Conservation (phyloP, 2,329 filamentous ascomycete species). For the Stagonosporopsis chrysanthemi region DNA sequence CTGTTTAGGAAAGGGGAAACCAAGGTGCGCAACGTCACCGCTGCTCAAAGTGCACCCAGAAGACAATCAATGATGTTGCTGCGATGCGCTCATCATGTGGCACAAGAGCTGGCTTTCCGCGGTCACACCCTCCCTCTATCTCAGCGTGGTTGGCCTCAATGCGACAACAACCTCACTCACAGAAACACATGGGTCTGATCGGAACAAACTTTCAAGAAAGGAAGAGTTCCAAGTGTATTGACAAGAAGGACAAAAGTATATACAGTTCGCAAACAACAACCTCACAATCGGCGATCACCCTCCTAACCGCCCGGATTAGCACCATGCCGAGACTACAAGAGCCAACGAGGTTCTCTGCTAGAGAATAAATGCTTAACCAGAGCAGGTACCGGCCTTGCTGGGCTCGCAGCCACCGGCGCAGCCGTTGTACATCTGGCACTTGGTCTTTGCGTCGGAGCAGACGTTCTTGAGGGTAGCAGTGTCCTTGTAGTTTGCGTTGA, state of each 20-base stretch:
- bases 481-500: slow-evolving; percentile 60
- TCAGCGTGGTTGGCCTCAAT: background rate
- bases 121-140: no score
- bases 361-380: slow-evolving; percentile 20
- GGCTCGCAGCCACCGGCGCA: slow-evolving; percentile 39
- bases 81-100: no score
- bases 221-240: background rate
- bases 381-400: slow-evolving; percentile 34
- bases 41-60: no score
- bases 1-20: background rate
- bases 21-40: no score
- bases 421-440: slow-evolving; percentile 42
- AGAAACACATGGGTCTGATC: no score
- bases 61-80: no score
- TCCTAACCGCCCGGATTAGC: background rate
- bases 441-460: slow-evolving; percentile 31
- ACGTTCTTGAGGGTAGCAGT: slow-evolving; percentile 51
- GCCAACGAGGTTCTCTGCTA: background rate
- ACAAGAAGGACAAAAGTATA: background rate
- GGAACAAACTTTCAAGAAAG: background rate
- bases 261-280: background rate
- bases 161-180: background rate
- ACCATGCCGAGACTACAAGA: background rate
- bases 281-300: background rate
- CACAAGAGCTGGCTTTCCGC: no score